Conservation (phyloP, 495 filamentous ascomycete species). For the Aspergillus funiculosus region DNA sequence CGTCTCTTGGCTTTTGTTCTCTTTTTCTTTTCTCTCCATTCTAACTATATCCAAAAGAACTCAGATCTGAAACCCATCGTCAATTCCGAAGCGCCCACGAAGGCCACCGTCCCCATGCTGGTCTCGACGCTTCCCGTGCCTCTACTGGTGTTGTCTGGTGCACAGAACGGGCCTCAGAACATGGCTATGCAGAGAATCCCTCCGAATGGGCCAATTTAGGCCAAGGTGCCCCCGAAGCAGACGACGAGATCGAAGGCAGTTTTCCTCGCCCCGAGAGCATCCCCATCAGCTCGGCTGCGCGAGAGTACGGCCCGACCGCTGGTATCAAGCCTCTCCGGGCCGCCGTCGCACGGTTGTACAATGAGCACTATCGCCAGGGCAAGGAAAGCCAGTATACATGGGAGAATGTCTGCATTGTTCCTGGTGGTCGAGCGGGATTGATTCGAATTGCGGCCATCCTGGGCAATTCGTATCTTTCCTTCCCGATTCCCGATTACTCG, state of each 20-base stretch:
- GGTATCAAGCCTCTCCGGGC: conserved; percentile 87
- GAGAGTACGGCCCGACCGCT: conserved; percentile 91
- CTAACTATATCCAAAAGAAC: conserved; percentile 44
- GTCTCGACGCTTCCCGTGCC: conserved; percentile 76
- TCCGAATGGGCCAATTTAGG: conserved; percentile 86
- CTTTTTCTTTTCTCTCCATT: conserved; percentile 8
- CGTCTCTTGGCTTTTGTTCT: conserved; percentile 16
- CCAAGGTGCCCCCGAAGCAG: conserved; percentile 91
- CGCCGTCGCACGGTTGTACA: conserved; percentile 90
- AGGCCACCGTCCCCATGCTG: conserved; percentile 83
- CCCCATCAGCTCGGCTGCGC: conserved; percentile 64
- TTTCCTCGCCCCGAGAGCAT: conserved; percentile 81
- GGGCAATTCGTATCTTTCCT: conserved; percentile 84
- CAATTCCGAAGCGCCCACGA: conserved; percentile 83
- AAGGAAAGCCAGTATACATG: conserved; percentile 92
- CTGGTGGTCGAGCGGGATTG: conserved; percentile 85
- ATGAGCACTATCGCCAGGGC: conserved; percentile 81
- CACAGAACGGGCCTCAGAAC: conserved; percentile 71
- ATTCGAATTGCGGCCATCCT: conserved; percentile 92
- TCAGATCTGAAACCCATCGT: conserved; percentile 71
- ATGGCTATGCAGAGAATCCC: conserved; percentile 78
- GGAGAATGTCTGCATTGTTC: conserved; percentile 98
- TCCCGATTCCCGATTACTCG: conserved; percentile 73
- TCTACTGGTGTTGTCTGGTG: conserved; percentile 85
- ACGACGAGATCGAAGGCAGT: conserved; percentile 85